These are phyloP conservation scores for Fusarium chaquense DNA, from an alignment of 2,329 filamentous ascomycete species.

Conservation along the genomic window DNA sequence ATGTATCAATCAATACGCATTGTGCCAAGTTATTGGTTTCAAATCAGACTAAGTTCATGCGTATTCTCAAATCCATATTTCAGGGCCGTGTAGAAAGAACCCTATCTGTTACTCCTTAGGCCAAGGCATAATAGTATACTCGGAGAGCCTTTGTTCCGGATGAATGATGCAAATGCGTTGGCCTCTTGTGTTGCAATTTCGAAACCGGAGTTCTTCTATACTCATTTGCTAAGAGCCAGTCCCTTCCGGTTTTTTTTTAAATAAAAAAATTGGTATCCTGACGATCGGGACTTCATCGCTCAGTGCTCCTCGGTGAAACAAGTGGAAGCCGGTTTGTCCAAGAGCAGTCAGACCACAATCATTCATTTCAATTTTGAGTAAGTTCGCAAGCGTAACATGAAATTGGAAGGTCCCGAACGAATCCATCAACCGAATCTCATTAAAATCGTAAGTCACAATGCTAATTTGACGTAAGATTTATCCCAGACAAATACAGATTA, in stretches of 20 bases:
- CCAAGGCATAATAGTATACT: conserved; percentile 3
- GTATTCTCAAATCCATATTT: not conserved
- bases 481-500: not conserved
- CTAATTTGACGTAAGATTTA: not conserved
- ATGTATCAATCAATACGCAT: not conserved
- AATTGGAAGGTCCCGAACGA: not conserved
- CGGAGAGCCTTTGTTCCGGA: not conserved
- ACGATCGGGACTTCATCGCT: no score
- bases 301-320: not conserved
- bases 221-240: not conserved
- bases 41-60: not conserved
- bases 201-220: not conserved
- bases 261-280: no score
- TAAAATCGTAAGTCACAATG: not conserved
- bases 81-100: not conserved
- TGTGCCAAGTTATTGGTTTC: not conserved
- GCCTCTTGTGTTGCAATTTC: not conserved
- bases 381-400: not conserved
- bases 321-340: no score
- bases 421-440: not conserved
- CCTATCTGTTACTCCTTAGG: not conserved
- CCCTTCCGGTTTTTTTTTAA: no score
- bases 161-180: not conserved
- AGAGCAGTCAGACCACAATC: not conserved
- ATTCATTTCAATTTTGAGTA: not conserved